Percentiles rank a stretch among this genome's conserved stretches.
phyloP scores from a whole-genome alignment of 306 rosid species.

The Medicago lupulina region DNA sequence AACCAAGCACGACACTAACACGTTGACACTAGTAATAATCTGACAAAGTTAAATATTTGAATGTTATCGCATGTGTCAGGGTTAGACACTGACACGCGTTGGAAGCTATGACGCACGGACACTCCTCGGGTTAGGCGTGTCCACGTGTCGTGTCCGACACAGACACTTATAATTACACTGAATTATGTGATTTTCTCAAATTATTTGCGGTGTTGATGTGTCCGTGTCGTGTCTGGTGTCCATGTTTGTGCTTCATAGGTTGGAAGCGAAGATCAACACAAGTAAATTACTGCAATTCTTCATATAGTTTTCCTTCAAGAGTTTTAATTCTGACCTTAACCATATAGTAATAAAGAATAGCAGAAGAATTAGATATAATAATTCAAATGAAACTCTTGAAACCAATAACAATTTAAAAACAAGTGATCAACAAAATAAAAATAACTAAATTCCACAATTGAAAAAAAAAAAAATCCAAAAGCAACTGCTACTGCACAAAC shows the following conservation, averaged over 20 bases:
- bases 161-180: too few relatives aligned
- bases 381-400: constrained; percentile 12
- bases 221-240: too few relatives aligned
- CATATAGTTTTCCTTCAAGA: neutral
- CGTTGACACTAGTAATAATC: neutral
- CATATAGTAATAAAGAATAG: constrained; percentile 6
- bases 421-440: neutral
- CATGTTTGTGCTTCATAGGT: too few relatives aligned
- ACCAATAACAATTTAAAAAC: constrained; percentile 21
- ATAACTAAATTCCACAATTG: neutral
- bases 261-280: constrained; percentile 4
- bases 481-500: neutral
- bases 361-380: constrained; percentile 9
- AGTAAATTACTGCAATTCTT: constrained; percentile 12
- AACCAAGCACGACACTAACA: neutral
- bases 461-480: neutral
- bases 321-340: constrained; percentile 8
- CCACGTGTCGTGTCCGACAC: too few relatives aligned
- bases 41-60: neutral
- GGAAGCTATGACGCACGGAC: too few relatives aligned
- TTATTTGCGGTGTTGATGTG: too few relatives aligned
- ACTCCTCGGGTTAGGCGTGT: too few relatives aligned
- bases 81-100: too few relatives aligned
- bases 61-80: neutral
- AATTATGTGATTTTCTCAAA: too few relatives aligned